phyloP scores from a whole-genome alignment of 495 filamentous ascomycete species.

The Aspergillus nanangensis region DNA sequence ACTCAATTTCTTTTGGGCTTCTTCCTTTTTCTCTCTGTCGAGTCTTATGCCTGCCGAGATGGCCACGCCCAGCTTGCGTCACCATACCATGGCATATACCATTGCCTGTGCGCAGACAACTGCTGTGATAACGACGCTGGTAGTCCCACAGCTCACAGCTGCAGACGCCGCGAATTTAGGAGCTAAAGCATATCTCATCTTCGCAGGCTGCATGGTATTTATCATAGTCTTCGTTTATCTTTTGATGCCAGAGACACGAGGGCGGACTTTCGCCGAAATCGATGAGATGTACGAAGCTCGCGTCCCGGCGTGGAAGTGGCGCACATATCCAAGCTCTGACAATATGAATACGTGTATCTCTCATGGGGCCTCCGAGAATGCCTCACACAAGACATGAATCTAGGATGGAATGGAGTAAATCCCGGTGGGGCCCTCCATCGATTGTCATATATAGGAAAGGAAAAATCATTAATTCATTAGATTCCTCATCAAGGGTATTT shows the following conservation, averaged over 20 bases:
- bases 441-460: no score
- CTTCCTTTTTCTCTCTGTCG: constrained; percentile 30
- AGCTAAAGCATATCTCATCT: constrained; percentile 34
- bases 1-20: constrained; percentile 39
- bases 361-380: no score
- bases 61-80: constrained; percentile 36
- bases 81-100: constrained; percentile 38
- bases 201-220: constrained; percentile 32
- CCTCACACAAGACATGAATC: no score
- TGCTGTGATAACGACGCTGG: constrained; percentile 33
- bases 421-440: no score
- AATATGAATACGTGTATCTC: not conserved
- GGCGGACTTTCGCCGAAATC: constrained; percentile 48
- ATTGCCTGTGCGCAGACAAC: constrained; percentile 33
- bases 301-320: constrained; percentile 39
- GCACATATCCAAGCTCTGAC: constrained; percentile 22
- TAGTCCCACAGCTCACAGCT: constrained; percentile 30
- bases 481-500: no score
- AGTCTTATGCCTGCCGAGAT: constrained; percentile 36
- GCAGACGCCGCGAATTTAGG: constrained; percentile 34
- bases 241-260: constrained; percentile 47
- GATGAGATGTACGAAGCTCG: constrained; percentile 51
- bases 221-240: constrained; percentile 47
- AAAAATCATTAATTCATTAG: no score
- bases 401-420: no score